Conservation (phyloP, 2,329 filamentous ascomycete species). For the Aspergillus brunneoviolaceus region DNA sequence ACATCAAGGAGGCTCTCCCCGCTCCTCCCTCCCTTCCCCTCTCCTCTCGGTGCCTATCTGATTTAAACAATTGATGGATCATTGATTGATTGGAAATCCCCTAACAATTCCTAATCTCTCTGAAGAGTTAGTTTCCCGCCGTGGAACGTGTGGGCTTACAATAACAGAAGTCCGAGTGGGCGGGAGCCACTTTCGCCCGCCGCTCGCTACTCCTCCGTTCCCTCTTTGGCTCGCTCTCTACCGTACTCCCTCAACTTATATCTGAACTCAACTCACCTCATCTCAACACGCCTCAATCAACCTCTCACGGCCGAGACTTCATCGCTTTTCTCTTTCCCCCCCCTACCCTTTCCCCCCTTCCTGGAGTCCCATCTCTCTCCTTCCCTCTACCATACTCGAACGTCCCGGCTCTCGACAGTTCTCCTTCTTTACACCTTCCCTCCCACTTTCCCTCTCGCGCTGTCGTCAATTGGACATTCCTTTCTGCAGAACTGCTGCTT, state of each 20-base stretch:
- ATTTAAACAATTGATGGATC: background rate
- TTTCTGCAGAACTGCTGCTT: slow-evolving; percentile 4
- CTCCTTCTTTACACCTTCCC: background rate
- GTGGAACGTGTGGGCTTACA: background rate
- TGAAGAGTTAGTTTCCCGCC: slow-evolving; percentile 2
- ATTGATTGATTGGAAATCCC: background rate
- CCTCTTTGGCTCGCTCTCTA: background rate
- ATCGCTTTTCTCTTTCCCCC: background rate
- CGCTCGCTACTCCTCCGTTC: slow-evolving; percentile 4
- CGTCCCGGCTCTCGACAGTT: slow-evolving; percentile 4
- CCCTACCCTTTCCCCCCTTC: background rate
- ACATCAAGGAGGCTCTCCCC: background rate
- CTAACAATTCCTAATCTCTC: background rate
- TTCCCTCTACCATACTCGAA: background rate
- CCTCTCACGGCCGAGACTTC: slow-evolving; percentile 11
- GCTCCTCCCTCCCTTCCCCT: no score
- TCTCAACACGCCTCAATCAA: background rate
- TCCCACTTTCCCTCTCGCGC: background rate
- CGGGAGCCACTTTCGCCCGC: slow-evolving; percentile 10
- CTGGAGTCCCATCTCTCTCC: background rate
- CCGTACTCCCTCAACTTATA: background rate
- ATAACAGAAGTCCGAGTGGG: background rate
- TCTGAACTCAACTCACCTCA: background rate
- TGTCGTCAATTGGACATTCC: slow-evolving; percentile 4
- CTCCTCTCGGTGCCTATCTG: background rate